A percentile compares a stretch with the other conserved stretches of the same genome.
Evolutionary conservation across 306 rosid species (phyloP).

Genomic region (Carpinus viminea): DNA sequence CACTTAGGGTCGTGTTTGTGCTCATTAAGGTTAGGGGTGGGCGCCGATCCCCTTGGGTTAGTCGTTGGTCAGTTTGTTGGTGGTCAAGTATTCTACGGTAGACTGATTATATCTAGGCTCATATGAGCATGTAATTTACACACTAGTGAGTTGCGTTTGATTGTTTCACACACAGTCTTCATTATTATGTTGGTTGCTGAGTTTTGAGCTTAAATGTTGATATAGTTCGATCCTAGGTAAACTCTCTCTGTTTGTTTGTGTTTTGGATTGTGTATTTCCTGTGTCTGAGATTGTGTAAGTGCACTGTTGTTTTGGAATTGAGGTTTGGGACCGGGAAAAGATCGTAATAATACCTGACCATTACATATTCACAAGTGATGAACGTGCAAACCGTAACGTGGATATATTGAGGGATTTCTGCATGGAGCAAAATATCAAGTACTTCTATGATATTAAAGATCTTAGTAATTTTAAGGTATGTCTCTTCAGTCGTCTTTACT

Average conservation of each 20-base stretch:
- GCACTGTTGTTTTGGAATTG: constrained; percentile 14
- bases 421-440: constrained; percentile 81
- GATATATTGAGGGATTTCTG: constrained; percentile 92
- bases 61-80: too few species aligned
- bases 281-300: neutral
- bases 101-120: neutral
- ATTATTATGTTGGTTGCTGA: neutral
- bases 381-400: constrained; percentile 93
- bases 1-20: neutral
- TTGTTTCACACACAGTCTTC: neutral
- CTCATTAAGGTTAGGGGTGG: neutral
- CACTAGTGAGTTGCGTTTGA: neutral
- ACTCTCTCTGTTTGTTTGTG: neutral
- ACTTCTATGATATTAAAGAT: constrained; percentile 93
- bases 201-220: constrained; percentile 2
- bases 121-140: neutral
- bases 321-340: constrained; percentile 99
- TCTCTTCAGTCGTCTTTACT: constrained; percentile 1
- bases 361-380: constrained; percentile 87
- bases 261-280: constrained; percentile 16
- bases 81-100: neutral
- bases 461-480: constrained; percentile 84
- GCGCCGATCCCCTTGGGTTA: too few species aligned
- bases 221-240: neutral
- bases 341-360: constrained; percentile 92